Evolutionary conservation across 352 stramenopile species (phyloP), one percentile per base, ranked within the genome.

Genomic region (Blastocystis sp.): DNA sequence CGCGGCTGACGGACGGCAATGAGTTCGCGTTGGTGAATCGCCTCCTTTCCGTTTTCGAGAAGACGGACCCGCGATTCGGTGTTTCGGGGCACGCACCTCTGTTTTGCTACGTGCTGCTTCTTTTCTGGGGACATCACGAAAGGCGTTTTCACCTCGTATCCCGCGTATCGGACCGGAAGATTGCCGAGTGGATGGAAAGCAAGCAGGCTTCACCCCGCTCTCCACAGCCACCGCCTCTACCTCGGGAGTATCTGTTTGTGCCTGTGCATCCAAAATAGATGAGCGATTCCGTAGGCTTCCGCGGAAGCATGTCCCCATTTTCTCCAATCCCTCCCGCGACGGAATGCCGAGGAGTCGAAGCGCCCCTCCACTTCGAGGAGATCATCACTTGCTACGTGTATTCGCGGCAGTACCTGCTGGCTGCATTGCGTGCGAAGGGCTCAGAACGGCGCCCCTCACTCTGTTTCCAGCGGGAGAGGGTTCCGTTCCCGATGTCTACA

Each of bases 181-280:
- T 56, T 56, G 45, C 45, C 45, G 4, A 56, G 45, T 56, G 45
- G 45, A 56, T 11, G 4, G 4, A 56, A 11, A 11, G 11, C 11
- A 4, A 56, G 4, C 4, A 11, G 4, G 11, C 45, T 11, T 56
- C 45, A 11, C 11, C 45, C 4, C 45, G 45, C 11, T 56, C 23
- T 81, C 40, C 38, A 11, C 38, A 2, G n/a, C n/a, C 23, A 11
- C 48, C 56, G 17, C 53, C 74, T 19, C 74, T 84, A 0, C 74
- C 74, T 67, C 74, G 69, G 66, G 74, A 84, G 60, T 84, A 66
- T 56, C 74, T 84, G 2, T 84, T 84, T 45, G 74, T 45, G 40
- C 38, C 45, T 84, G 7, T 66, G 48, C 48, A 84, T 84, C 34
- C 74, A 84, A 19, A 43, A 69, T n/a, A n/a, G 53, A n/a, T 84